Conservation (phyloP, 176 grass and related monocot species). For the Thinopyrum elongatum region DNA sequence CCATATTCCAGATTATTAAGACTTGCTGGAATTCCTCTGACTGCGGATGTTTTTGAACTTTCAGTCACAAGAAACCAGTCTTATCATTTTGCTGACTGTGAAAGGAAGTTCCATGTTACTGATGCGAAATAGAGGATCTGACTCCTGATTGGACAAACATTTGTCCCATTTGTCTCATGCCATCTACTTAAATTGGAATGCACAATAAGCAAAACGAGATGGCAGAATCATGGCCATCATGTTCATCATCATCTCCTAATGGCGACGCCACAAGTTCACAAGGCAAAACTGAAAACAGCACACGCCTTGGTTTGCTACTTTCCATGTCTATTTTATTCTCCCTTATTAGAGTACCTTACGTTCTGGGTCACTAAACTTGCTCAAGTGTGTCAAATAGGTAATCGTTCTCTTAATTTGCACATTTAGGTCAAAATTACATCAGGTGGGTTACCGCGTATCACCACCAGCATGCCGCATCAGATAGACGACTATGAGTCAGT, state of each 20-base stretch:
- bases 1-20: neutral
- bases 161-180: neutral
- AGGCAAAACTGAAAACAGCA: neutral
- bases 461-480: neutral
- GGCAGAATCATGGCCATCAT: conserved; percentile 31
- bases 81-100: neutral
- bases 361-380: neutral
- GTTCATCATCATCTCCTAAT: conserved; percentile 12
- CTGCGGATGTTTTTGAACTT: neutral
- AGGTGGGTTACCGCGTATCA: neutral
- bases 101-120: conserved; percentile 2
- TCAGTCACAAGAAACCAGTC: neutral
- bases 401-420: neutral
- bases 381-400: neutral
- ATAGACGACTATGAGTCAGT: neutral
- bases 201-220: neutral
- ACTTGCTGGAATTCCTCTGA: neutral
- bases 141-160: neutral
- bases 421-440: neutral
- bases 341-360: neutral
- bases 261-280: neutral
- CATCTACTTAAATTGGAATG: neutral
- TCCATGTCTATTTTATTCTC: neutral
- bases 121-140: conserved; percentile 9
- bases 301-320: conserved; percentile 32